These are phyloP conservation scores for Oenanthe sinensis DNA, from an alignment of 129 eudicot genomes.

Conservation along the genomic window DNA sequence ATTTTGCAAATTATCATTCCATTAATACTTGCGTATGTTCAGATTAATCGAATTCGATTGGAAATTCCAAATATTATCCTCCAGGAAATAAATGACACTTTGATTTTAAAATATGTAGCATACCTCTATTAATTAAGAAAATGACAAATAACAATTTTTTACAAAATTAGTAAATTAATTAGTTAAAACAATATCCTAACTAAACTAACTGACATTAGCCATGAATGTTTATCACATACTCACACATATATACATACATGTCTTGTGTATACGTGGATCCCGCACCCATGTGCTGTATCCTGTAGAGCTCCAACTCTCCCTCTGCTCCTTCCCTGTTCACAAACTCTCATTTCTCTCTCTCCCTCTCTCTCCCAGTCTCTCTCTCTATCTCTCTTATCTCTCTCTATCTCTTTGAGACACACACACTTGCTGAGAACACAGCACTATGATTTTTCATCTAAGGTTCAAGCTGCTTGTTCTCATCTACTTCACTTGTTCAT, in stretches of 20 bases:
- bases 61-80: too few relatives aligned
- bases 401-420: not conserved
- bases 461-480: slow-evolving; percentile 22
- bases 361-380: too few relatives aligned
- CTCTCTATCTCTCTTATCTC: not conserved
- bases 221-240: not conserved
- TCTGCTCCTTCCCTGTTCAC: not conserved
- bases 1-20: too few relatives aligned
- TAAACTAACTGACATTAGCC: not conserved
- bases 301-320: not conserved
- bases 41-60: too few relatives aligned
- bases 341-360: not conserved
- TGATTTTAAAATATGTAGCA: too few relatives aligned
- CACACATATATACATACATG: not conserved
- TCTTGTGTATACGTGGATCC: not conserved
- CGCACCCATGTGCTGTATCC: slow-evolving; percentile 8
- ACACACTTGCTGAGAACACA: not conserved
- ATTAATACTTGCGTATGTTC: too few relatives aligned
- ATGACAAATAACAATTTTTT: too few relatives aligned
- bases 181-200: not conserved
- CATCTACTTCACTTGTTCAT: slow-evolving; percentile 25
- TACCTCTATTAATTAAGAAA: too few relatives aligned
- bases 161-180: not conserved
- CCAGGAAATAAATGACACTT: too few relatives aligned
- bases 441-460: slow-evolving; percentile 30